Conservation (phyloP, 208 protist genomes). For the Trypanosoma caninum region DNA sequence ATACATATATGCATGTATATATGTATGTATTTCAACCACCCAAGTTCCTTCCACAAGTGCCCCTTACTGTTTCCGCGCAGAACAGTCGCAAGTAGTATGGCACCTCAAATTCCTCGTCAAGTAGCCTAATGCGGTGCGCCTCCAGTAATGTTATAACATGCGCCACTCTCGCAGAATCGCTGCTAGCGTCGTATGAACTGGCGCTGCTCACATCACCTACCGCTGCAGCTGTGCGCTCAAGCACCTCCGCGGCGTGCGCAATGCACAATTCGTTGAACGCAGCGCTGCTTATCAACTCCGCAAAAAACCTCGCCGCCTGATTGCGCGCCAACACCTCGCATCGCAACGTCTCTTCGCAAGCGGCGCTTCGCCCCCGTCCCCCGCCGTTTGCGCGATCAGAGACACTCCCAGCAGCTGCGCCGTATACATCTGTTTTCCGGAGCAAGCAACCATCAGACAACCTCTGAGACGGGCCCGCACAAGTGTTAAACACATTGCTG, state of each 20-base stretch:
- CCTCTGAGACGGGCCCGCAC: constrained; percentile 33
- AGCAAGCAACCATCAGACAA: not conserved
- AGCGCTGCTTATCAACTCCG: constrained; percentile 50
- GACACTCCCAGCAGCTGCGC: constrained; percentile 8
- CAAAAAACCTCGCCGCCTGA: constrained; percentile 59
- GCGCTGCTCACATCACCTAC: constrained; percentile 35
- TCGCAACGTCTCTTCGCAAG: constrained; percentile 37
- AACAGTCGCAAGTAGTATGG: constrained; percentile 62
- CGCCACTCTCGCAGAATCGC: constrained; percentile 50
- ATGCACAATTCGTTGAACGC: constrained; percentile 70
- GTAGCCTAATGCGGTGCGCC: constrained; percentile 35
- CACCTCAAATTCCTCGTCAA: constrained; percentile 67
- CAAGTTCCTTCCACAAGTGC: constrained; percentile 45
- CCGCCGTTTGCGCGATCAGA: constrained; percentile 14
- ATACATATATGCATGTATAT: constrained; percentile 5
- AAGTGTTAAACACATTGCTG: constrained; percentile 44
- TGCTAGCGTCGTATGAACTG: constrained; percentile 50
- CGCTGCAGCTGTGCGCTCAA: constrained; percentile 25
- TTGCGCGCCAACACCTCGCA: constrained; percentile 37
- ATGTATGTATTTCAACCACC: constrained; percentile 8
- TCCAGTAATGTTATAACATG: constrained; percentile 60
- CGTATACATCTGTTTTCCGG: not conserved
- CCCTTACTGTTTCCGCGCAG: constrained; percentile 64
- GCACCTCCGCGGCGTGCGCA: constrained; percentile 40
- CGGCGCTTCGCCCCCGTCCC: constrained; percentile 14